Conservation (phyloP, 2,329 filamentous ascomycete species). For the Cercospora zeina region DNA sequence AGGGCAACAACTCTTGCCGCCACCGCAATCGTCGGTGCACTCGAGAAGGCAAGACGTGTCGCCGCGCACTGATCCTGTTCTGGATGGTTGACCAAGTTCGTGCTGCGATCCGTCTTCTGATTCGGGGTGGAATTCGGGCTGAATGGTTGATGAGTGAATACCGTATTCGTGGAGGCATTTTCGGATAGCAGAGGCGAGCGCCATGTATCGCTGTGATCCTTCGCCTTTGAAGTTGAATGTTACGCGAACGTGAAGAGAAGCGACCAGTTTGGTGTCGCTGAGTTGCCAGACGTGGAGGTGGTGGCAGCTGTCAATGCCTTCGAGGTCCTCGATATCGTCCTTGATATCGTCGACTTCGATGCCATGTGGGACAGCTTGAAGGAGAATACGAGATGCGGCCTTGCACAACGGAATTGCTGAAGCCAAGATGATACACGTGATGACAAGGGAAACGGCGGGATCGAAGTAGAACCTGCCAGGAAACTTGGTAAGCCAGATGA, state of each 20-base stretch:
- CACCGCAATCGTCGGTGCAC: conserved; percentile 48
- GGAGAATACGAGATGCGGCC: conserved; percentile 80
- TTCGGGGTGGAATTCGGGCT: conserved; percentile 70
- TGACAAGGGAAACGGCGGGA: conserved; percentile 87
- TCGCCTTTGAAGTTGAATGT: conserved; percentile 84
- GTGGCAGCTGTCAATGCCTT: conserved; percentile 86
- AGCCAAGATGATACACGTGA: conserved; percentile 73
- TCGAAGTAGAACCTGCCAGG: conserved; percentile 84
- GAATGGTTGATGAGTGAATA: conserved; percentile 95
- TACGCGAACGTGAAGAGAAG: conserved; percentile 90
- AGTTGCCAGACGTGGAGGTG: conserved; percentile 98
- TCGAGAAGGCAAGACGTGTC: conserved; percentile 47
- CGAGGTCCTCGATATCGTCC: conserved; percentile 81
- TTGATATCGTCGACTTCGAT: conserved; percentile 87
- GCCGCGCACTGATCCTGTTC: conserved; percentile 36
- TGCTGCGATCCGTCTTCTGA: conserved; percentile 41
- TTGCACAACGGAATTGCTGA: conserved; percentile 77
- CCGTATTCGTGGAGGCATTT: conserved; percentile 92
- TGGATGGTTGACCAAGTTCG: conserved; percentile 31
- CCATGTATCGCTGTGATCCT: conserved; percentile 78
- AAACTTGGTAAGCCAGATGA: conserved; percentile 89
- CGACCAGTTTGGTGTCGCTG: conserved; percentile 89
- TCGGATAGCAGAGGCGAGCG: conserved; percentile 76
- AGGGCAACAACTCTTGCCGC: conserved; percentile 46
- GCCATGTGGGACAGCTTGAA: conserved; percentile 89